phyloP scores from a whole-genome alignment of 176 grass and related monocot genomes.

The Musa acuminata region DNA sequence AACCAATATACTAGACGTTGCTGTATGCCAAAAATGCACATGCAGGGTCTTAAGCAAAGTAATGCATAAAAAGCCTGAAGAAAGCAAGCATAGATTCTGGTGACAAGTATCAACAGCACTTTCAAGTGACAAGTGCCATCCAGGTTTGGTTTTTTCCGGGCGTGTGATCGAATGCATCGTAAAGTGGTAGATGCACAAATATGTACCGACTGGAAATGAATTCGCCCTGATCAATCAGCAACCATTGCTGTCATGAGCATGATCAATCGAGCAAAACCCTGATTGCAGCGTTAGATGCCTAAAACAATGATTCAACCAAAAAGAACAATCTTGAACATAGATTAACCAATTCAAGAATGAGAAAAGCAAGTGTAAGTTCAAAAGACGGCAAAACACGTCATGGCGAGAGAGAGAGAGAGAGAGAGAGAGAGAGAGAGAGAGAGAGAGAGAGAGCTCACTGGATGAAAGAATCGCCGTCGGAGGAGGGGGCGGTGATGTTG shows the following conservation, averaged over 20 bases:
- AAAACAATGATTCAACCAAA: neutral
- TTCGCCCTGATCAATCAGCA: no score
- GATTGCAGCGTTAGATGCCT: no score
- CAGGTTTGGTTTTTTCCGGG: no score
- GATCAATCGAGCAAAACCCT: no score
- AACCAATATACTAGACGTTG: neutral
- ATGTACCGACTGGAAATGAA: no score
- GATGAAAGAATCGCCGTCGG: conserved; percentile 61
- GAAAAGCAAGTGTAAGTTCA: neutral
- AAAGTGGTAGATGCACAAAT: no score
- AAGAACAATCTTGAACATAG: neutral
- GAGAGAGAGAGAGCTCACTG: conserved; percentile 25
- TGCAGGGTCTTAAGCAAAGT: neutral
- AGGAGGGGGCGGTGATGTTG: conserved; percentile 31
- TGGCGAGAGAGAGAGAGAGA: neutral
- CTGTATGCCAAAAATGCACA: neutral
- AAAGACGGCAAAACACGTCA: conserved; percentile 1
- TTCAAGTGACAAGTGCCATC: no score
- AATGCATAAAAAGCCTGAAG: neutral
- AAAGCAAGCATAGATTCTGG: neutral
- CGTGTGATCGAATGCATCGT: no score
- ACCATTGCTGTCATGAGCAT: no score
- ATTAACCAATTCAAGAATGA: neutral
- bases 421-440: no score
- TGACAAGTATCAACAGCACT: no score